These are phyloP conservation scores for Paxillus involutus DNA, from an alignment of 768 basidiomycete genomes.

Conservation along the genomic window DNA sequence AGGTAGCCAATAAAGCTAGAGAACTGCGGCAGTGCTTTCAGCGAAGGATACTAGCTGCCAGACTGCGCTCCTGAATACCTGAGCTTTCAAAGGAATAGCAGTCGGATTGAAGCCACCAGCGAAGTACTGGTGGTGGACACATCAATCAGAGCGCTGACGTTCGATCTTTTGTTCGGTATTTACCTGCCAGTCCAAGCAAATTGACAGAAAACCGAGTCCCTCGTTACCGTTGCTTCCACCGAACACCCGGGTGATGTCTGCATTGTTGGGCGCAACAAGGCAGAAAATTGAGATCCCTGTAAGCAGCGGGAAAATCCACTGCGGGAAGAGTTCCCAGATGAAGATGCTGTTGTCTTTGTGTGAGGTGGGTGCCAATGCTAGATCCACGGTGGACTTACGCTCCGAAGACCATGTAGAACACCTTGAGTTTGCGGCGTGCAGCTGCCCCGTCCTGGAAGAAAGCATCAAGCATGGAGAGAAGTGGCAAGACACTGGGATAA, in stretches of 20 bases:
- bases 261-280: slow-evolving; percentile 49
- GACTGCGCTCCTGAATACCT: slow-evolving; percentile 24
- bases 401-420: slow-evolving; percentile 24
- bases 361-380: background rate
- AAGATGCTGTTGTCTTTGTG: slow-evolving; percentile 30
- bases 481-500: slow-evolving; percentile 33
- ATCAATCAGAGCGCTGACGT: slow-evolving; percentile 24
- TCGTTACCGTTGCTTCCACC: slow-evolving; percentile 65
- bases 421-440: slow-evolving; percentile 40
- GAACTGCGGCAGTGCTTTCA: slow-evolving; percentile 21
- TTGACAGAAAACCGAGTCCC: slow-evolving; percentile 57
- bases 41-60: background rate
- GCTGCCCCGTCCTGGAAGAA: slow-evolving; percentile 43
- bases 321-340: slow-evolving; percentile 26
- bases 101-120: slow-evolving; percentile 41
- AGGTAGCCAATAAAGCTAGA: slow-evolving; percentile 49
- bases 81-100: slow-evolving; percentile 54
- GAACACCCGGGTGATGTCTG: slow-evolving; percentile 54
- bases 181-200: slow-evolving; percentile 63
- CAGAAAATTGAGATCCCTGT: slow-evolving; percentile 65
- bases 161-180: slow-evolving; percentile 44
- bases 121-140: slow-evolving; percentile 19
- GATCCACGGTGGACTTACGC: slow-evolving; percentile 32
- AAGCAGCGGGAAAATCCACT: slow-evolving; percentile 53
- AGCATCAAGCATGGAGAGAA: slow-evolving; percentile 26